phyloP scores from a whole-genome alignment of 495 filamentous ascomycete species.

The Talaromyces adpressus region DNA sequence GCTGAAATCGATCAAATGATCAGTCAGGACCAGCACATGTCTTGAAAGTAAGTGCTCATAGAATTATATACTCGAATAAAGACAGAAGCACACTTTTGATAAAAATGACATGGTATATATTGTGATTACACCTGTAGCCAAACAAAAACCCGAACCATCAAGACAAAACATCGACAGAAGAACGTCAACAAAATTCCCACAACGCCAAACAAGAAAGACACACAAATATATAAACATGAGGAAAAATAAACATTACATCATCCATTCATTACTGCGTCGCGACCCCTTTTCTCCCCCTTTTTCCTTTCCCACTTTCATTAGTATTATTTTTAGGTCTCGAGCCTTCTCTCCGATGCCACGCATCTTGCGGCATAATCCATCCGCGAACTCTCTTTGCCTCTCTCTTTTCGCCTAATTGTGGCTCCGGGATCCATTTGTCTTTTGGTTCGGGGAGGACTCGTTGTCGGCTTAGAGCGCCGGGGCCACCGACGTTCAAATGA shows the following conservation, averaged over 20 bases:
- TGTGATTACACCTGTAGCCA: slow-evolving; percentile 3
- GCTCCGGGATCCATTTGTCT: slow-evolving; percentile 84
- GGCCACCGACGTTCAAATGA: slow-evolving; percentile 73
- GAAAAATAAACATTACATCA: slow-evolving; percentile 3
- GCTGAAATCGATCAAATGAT: too few species aligned
- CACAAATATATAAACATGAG: background rate
- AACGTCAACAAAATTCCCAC: background rate
- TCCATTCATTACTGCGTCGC: background rate
- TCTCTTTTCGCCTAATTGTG: slow-evolving; percentile 72
- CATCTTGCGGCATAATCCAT: slow-evolving; percentile 79
- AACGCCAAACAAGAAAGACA: background rate
- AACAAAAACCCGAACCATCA: background rate
- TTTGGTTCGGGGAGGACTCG: slow-evolving; percentile 55
- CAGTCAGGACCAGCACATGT: too few species aligned
- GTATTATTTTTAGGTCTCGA: slow-evolving; percentile 15
- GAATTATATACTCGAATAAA: background rate
- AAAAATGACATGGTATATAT: slow-evolving; percentile 2
- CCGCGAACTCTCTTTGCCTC: slow-evolving; percentile 76
- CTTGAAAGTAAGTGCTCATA: too few species aligned
- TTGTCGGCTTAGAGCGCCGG: slow-evolving; percentile 66
- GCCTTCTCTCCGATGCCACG: slow-evolving; percentile 50
- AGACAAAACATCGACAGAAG: background rate
- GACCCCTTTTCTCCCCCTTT: background rate
- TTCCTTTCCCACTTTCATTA: background rate
- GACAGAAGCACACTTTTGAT: background rate